Percentiles rank a stretch among this genome's conserved stretches.
phyloP scores from a whole-genome alignment of 2,329 filamentous ascomycete species.

The Colletotrichum coccodes region DNA sequence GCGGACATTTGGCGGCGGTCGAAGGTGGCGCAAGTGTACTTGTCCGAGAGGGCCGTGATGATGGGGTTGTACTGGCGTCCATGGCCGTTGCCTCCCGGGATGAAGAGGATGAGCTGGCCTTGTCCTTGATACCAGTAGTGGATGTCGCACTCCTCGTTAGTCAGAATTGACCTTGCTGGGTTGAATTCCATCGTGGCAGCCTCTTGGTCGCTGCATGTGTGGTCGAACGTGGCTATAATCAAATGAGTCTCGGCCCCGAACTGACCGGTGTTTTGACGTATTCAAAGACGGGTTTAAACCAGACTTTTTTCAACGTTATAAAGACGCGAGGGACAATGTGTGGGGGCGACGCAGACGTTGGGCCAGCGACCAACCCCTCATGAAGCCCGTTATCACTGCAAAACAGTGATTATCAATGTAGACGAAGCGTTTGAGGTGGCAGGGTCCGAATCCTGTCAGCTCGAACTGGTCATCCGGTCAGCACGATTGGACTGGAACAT shows the following conservation, averaged over 20 bases:
- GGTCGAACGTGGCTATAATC: no score
- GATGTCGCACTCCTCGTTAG: slow-evolving; percentile 43
- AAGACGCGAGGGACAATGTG: no score
- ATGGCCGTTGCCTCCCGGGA: slow-evolving; percentile 47
- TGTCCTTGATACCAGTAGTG: slow-evolving; percentile 44
- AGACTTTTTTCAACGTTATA: no score
- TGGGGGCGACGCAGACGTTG: no score
- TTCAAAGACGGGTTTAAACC: no score
- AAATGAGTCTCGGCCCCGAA: no score
- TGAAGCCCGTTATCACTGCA: no score
- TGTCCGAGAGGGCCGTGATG: slow-evolving; percentile 39
- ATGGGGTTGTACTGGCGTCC: slow-evolving; percentile 43
- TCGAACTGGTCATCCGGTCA: no score
- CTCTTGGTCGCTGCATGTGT: not conserved
- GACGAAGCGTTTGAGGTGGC: not conserved
- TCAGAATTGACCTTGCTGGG: slow-evolving; percentile 35
- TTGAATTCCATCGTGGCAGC: slow-evolving; percentile 33
- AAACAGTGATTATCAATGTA: not conserved
- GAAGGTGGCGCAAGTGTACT: slow-evolving; percentile 43
- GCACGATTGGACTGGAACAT: no score
- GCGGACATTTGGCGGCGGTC: slow-evolving; percentile 47
- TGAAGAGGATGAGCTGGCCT: slow-evolving; percentile 43
- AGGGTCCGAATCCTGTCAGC: not conserved
- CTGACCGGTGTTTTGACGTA: no score
- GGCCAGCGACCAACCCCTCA: no score